A percentile compares a stretch with the other conserved stretches of the same genome.
Evolutionary conservation across 306 rosid genomes (phyloP).

Genomic region (Cyamopsis tetragonoloba): DNA sequence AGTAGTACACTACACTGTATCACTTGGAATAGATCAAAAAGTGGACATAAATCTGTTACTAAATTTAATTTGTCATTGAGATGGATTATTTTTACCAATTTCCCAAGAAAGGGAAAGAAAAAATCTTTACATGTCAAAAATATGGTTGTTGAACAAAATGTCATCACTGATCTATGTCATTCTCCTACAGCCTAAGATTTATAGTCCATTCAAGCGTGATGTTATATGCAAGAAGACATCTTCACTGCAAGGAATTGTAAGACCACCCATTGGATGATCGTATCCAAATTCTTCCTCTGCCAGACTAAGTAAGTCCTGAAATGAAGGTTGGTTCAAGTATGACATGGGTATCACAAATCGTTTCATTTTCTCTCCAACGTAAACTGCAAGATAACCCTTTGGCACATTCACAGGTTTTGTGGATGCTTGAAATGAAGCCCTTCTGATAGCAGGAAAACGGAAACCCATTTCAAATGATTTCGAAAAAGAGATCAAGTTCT

Average conservation of each 20-base stretch:
- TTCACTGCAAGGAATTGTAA: conserved; percentile 36
- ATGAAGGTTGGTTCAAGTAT: conserved; percentile 39
- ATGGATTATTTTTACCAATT: not conserved
- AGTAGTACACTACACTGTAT: too few relatives aligned
- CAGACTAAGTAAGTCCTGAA: conserved; percentile 33
- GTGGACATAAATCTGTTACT: not conserved
- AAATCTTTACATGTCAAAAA: not conserved
- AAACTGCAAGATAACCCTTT: conserved; percentile 28
- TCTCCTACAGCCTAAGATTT: not conserved
- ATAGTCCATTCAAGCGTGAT: conserved; percentile 18
- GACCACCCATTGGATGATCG: conserved; percentile 37
- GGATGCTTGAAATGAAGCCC: not conserved
- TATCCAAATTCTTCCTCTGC: conserved; percentile 40
- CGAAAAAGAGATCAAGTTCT: not conserved
- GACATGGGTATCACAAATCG: conserved; percentile 30
- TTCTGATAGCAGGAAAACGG: conserved; percentile 18
- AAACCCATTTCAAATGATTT: conserved; percentile 22
- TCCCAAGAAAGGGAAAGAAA: conserved; percentile 1
- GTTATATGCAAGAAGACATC: conserved; percentile 28
- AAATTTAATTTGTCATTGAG: not conserved
- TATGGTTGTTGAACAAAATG: conserved; percentile 5
- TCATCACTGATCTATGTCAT: not conserved
- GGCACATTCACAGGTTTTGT: conserved; percentile 3
- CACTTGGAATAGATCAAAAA: not conserved
- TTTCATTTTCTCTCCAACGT: conserved; percentile 39